Evolutionary conservation across 1,284 basidiomycete species (phyloP).

Genomic region (Cutaneotrichosporon sp.): DNA sequence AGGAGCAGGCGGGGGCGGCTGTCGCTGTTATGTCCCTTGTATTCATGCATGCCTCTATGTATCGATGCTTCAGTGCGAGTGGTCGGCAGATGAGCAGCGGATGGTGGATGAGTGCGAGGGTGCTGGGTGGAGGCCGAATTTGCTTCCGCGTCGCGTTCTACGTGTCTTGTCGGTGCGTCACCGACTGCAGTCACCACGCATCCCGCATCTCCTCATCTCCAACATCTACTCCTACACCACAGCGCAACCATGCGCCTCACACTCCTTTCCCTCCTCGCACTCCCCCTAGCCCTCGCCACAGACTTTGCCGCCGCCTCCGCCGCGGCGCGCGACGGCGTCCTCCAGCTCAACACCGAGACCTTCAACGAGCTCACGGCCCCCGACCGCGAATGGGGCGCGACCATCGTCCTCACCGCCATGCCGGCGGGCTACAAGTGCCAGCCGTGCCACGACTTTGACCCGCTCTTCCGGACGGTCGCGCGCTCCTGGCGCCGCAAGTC

Average conservation of each 20-base stretch:
- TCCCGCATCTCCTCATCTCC: neutral
- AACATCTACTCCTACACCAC: neutral
- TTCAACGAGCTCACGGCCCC: constrained; percentile 68
- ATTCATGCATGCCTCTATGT: neutral
- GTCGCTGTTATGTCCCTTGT: too few relatives aligned
- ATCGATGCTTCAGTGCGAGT: too few relatives aligned
- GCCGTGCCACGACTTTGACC: constrained; percentile 71
- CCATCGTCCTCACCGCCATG: constrained; percentile 82
- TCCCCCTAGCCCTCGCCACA: constrained; percentile 30
- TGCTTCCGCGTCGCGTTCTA: constrained; percentile 4
- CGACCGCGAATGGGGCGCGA: constrained; percentile 78
- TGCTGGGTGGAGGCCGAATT: neutral
- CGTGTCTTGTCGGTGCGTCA: constrained; percentile 4
- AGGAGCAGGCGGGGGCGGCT: neutral
- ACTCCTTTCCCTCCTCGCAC: constrained; percentile 22
- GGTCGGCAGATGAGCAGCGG: too few relatives aligned
- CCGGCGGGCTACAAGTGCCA: constrained; percentile 66
- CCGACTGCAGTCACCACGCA: neutral
- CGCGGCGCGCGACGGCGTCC: constrained; percentile 68
- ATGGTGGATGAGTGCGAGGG: neutral
- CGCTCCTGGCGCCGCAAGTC: constrained; percentile 70
- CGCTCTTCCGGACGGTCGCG: constrained; percentile 74
- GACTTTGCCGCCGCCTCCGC: constrained; percentile 62
- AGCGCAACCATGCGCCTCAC: constrained; percentile 30
- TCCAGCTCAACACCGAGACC: constrained; percentile 70